Evolutionary conservation across 441 rosid genomes (phyloP).

Genomic region (Manihot esculenta): DNA sequence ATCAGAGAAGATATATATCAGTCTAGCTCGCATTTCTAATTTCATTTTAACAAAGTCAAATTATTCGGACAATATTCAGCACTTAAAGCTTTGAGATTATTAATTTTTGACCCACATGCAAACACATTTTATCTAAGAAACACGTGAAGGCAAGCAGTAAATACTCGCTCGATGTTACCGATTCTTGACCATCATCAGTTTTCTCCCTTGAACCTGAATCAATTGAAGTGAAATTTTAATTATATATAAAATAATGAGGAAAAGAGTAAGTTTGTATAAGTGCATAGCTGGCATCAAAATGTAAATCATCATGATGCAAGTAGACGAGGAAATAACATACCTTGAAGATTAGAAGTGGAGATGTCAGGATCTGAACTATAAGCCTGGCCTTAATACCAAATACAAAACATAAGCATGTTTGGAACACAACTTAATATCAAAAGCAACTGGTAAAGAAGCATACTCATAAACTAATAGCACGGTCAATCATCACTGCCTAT

Average conservation of each 20-base stretch:
- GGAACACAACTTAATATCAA: not conserved
- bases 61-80: not conserved
- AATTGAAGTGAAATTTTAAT: not conserved
- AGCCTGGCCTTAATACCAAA: conserved; percentile 37
- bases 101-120: not conserved
- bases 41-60: not conserved
- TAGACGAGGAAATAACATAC: conserved; percentile 17
- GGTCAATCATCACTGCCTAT: not conserved
- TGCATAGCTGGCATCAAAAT: not conserved
- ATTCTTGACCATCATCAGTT: conserved; percentile 24
- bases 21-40: no score
- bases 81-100: not conserved
- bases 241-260: no score
- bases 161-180: conserved; percentile 52
- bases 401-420: not conserved
- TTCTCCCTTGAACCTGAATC: conserved; percentile 41
- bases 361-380: conserved; percentile 32
- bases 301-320: not conserved
- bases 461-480: not conserved
- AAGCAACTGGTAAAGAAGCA: not conserved
- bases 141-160: conserved; percentile 29
- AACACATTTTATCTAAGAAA: conserved; percentile 1
- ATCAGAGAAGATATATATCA: not conserved
- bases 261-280: no score
- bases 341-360: conserved; percentile 33